phyloP scores from a whole-genome alignment of 176 grass and related monocot genomes.

The Oryza glumipatula region DNA sequence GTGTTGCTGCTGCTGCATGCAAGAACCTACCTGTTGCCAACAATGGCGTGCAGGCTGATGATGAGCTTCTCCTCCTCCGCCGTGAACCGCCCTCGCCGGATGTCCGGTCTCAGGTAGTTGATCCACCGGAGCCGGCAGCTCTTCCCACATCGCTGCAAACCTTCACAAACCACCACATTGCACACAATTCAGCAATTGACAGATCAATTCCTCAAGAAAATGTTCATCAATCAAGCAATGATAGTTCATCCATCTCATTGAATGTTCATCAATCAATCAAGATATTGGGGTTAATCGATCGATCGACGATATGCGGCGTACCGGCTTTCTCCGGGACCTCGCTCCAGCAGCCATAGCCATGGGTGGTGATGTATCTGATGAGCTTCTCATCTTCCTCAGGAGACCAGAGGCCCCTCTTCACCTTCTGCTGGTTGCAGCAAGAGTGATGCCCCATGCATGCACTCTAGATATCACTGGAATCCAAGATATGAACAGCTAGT shows the following conservation, averaged over 20 bases:
- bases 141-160: slow-evolving; percentile 92
- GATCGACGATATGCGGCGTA: slow-evolving; percentile 8
- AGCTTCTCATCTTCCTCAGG: slow-evolving; percentile 99
- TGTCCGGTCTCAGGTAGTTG: slow-evolving; percentile 96
- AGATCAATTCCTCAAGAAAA: neutral
- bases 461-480: slow-evolving; percentile 36
- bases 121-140: slow-evolving; percentile 96
- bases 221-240: slow-evolving; percentile 1
- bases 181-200: neutral
- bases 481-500: slow-evolving; percentile 14
- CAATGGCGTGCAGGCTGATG: slow-evolving; percentile 96
- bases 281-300: neutral
- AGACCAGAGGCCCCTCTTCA: slow-evolving; percentile 97
- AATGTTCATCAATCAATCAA: neutral
- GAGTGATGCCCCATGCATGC: slow-evolving; percentile 86
- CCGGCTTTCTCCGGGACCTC: slow-evolving; percentile 99
- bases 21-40: slow-evolving; percentile 80
- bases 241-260: too few relatives aligned
- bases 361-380: slow-evolving; percentile 94
- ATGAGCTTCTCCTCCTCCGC: slow-evolving; percentile 98
- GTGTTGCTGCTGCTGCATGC: neutral
- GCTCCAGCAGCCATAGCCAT: slow-evolving; percentile 99
- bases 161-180: slow-evolving; percentile 47
- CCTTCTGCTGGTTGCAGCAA: slow-evolving; percentile 99
- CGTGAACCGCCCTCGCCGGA: slow-evolving; percentile 84